A percentile compares a stretch with the other conserved stretches of the same genome.
Evolutionary conservation across 768 basidiomycete species (phyloP).

Genomic region (Trametes coccinea): DNA sequence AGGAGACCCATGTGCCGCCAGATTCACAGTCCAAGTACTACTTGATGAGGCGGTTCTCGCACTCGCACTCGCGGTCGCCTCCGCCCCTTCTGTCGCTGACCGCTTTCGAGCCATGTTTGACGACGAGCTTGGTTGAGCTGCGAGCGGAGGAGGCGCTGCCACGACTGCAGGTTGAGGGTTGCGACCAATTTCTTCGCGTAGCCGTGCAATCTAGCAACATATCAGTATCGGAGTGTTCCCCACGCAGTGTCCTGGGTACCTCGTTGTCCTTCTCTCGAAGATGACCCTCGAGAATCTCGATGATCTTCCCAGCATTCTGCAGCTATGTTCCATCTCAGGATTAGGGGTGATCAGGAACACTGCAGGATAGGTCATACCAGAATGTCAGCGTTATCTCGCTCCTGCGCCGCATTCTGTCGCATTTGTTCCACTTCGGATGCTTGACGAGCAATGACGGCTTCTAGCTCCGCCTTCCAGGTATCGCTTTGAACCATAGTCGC

Average conservation of each 20-base stretch:
- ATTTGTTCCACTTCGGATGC: not conserved
- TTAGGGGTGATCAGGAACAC: no score
- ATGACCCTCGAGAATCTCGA: conserved; percentile 9
- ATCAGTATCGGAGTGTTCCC: not conserved
- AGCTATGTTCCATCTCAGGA: not conserved
- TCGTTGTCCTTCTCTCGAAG: conserved; percentile 1
- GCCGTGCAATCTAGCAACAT: not conserved
- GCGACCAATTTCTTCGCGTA: not conserved
- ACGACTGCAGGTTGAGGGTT: not conserved
- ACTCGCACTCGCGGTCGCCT: no score
- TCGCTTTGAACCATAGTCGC: conserved; percentile 10
- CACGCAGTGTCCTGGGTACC: not conserved
- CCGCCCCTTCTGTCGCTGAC: not conserved
- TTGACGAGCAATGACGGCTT: conserved; percentile 5
- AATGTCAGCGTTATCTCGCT: not conserved
- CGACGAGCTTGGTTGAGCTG: not conserved
- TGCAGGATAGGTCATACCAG: not conserved
- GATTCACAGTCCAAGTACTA: not conserved
- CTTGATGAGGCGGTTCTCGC: not conserved
- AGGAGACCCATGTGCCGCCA: conserved; percentile 14
- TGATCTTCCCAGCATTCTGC: conserved; percentile 1
- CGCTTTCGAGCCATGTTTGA: conserved; percentile 1
- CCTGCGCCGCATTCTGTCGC: not conserved
- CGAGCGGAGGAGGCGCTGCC: no score
- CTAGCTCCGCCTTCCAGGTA: conserved; percentile 5